These are phyloP conservation scores for Salix exigua DNA, from an alignment of 345 rosid genomes.

Conservation along the genomic window DNA sequence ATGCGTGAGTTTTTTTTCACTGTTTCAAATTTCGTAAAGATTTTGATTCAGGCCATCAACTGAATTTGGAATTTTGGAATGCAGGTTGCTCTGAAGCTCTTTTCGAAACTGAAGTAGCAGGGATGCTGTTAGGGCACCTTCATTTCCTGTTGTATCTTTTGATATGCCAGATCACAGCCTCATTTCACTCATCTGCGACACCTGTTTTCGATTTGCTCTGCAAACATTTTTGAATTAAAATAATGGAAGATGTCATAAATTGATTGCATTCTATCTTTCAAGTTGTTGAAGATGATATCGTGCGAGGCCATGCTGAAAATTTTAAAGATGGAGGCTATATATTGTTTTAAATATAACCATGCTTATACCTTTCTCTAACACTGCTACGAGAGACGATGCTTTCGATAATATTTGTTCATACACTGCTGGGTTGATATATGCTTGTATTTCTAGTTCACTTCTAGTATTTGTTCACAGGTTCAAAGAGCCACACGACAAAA, in stretches of 20 bases:
- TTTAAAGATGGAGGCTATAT: neutral
- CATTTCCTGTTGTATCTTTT: neutral
- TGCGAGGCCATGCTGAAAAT: neutral
- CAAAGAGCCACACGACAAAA: neutral
- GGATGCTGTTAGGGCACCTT: neutral
- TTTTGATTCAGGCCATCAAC: neutral
- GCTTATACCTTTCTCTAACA: neutral
- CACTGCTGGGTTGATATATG: neutral
- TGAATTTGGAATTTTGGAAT: conserved; percentile 4
- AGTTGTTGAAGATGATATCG: neutral
- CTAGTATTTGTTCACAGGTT: neutral
- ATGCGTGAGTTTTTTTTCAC: conserved; percentile 6
- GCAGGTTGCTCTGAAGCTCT: conserved; percentile 39
- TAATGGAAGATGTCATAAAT: neutral
- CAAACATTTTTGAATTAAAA: neutral
- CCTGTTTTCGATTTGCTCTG: neutral
- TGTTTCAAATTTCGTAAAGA: neutral
- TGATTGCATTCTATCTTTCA: neutral
- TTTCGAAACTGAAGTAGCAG: conserved; percentile 26
- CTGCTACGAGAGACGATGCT: neutral
- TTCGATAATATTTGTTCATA: neutral
- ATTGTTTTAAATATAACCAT: neutral
- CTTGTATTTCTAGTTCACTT: neutral
- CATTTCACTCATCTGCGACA: neutral
- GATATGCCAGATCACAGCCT: neutral